Evolutionary conservation across 163 green algal species (phyloP).

Genomic region (Scenedesmus sp.): DNA sequence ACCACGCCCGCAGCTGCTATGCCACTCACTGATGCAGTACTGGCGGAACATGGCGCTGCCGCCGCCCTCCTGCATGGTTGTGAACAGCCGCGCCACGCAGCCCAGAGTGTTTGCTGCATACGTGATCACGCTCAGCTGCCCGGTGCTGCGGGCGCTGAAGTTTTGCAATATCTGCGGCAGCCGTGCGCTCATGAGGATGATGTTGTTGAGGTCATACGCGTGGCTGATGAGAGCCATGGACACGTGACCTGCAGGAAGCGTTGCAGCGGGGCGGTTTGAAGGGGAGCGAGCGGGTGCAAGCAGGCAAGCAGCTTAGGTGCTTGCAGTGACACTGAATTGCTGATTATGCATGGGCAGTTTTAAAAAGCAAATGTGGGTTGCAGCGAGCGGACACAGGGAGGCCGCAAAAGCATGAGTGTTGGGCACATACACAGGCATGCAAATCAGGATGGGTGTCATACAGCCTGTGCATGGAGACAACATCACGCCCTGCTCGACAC

Average conservation of each 20-base stretch:
- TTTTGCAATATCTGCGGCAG: slow-evolving; percentile 88
- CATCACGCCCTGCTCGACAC: too few relatives aligned
- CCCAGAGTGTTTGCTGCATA: slow-evolving; percentile 70
- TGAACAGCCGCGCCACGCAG: slow-evolving; percentile 86
- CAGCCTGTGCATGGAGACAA: too few relatives aligned
- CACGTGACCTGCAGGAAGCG: slow-evolving; percentile 49
- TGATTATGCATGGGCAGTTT: too few relatives aligned
- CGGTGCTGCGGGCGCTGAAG: slow-evolving; percentile 70
- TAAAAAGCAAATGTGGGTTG: too few relatives aligned
- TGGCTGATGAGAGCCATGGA: slow-evolving; percentile 14
- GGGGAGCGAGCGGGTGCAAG: too few relatives aligned
- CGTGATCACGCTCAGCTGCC: slow-evolving; percentile 78
- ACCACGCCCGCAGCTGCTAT: background rate
- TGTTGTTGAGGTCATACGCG: slow-evolving; percentile 79
- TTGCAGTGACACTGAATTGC: too few relatives aligned
- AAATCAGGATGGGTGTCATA: too few relatives aligned
- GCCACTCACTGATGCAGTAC: slow-evolving; percentile 75
- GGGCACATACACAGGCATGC: too few relatives aligned
- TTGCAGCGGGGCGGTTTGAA: too few relatives aligned
- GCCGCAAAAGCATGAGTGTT: too few relatives aligned
- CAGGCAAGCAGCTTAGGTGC: too few relatives aligned
- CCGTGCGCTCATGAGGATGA: slow-evolving; percentile 80
- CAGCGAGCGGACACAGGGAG: too few relatives aligned
- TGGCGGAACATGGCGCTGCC: slow-evolving; percentile 84
- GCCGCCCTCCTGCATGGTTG: slow-evolving; percentile 78